Base-by-base conservation (phyloP, 2,329 filamentous ascomycete species). In the Cercospora sojina region DNA sequence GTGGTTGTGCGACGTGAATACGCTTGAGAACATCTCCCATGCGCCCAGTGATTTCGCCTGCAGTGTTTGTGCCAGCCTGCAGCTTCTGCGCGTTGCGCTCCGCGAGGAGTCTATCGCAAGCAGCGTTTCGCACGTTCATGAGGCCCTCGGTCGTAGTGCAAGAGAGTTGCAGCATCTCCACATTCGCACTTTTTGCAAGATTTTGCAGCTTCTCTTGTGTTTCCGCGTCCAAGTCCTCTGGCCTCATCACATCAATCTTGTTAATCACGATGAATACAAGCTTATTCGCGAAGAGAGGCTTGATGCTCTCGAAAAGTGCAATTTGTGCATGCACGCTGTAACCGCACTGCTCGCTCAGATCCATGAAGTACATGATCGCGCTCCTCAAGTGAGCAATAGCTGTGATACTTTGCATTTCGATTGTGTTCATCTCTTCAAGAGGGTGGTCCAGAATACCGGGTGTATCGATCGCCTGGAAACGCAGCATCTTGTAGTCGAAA, bases 381-480 rank as follows among this genome's bases (percentile, higher is more conserved):
- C 93, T 96, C 74, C 94, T 88, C 77, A 99, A 85, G 83, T 99
- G 96, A 60, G 95, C 95, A 82, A 99, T 97, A 10, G 96, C 95
- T 18, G 94, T 98, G 73, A 99, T 97, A 69, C 91, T 91, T 84
- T 98, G 95, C 92, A 98, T 98, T 82, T 99, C 95, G 77, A 99
- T 99, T 3, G 95, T 98, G 83, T 97, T 97, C 95, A 98, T 99
- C 83, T 98, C 95, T 81, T 98, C 95, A 8, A 99, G 87, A 38
- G 94, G 93, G 79, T 99, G 95, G 75, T 99, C 95, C 68, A 99
- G 83, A 73, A 99, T 97, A 84, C 95, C 95, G n/a, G 94, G 94
- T 10, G 95, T 99, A 81, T 99, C 95, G 74, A 99, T 97, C 29
- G 93, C 93, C 82, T 93, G 91, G 82, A 93, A 93, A 69, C 91